phyloP scores from a whole-genome alignment of 306 rosid species.

The Sesbania bispinosa region DNA sequence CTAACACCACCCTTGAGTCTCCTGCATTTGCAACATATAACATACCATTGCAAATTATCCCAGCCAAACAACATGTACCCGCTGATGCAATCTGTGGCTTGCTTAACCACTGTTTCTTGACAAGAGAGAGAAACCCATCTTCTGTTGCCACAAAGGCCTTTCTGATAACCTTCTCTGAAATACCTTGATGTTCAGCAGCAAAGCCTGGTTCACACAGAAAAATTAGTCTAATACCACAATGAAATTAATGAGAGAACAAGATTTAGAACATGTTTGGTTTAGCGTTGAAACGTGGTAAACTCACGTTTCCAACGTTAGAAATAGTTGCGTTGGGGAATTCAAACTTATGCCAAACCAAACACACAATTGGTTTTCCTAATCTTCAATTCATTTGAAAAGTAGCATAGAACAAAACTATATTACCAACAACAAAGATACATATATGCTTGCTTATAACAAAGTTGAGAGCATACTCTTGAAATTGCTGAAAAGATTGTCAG shows the following conservation, averaged over 20 bases:
- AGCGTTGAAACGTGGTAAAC: too few relatives aligned
- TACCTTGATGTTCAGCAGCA: constrained; percentile 49
- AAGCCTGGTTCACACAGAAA: constrained; percentile 43
- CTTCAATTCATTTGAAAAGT: neutral
- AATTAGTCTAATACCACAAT: neutral
- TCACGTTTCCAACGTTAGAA: too few relatives aligned
- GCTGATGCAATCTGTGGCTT: constrained; percentile 69
- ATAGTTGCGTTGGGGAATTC: too few relatives aligned
- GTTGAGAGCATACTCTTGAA: constrained; percentile 60
- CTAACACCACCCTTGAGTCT: constrained; percentile 72
- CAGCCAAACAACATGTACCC: constrained; percentile 79
- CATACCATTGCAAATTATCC: constrained; percentile 62
- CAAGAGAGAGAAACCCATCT: constrained; percentile 62
- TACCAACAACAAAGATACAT: neutral
- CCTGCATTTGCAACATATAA: constrained; percentile 73
- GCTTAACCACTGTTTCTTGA: constrained; percentile 61
- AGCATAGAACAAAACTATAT: neutral
- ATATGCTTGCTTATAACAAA: neutral
- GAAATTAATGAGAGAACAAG: too few relatives aligned
- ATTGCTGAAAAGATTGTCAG: constrained; percentile 65
- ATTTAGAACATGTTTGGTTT: too few relatives aligned
- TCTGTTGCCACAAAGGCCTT: constrained; percentile 74
- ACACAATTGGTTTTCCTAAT: neutral
- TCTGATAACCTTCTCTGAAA: constrained; percentile 59
- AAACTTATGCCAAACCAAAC: too few relatives aligned